Conservation (phyloP, 2,329 filamentous ascomycete genomes). For the Neonectria magnoliae region DNA sequence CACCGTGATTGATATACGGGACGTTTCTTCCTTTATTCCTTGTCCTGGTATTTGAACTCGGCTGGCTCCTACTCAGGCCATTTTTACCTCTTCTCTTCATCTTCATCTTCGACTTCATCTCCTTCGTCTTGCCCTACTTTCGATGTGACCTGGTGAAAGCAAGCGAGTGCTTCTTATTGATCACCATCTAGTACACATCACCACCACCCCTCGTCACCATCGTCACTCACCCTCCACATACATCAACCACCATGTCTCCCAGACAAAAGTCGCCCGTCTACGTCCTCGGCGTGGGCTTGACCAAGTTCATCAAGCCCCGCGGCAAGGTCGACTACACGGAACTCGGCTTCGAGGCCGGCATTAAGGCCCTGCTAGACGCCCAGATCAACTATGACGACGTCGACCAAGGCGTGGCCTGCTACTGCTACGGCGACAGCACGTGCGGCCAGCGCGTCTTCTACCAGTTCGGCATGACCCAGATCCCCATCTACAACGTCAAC, state of each 20-base stretch:
- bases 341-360: slow-evolving; percentile 89
- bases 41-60: background rate
- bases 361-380: slow-evolving; percentile 86
- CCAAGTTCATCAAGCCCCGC: slow-evolving; percentile 97
- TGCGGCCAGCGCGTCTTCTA: slow-evolving; percentile 98
- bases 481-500: slow-evolving; percentile 98
- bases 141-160: background rate
- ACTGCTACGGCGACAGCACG: slow-evolving; percentile 96
- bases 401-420: slow-evolving; percentile 94
- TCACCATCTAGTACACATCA: background rate
- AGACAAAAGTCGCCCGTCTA: slow-evolving; percentile 71
- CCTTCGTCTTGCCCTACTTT: background rate
- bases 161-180: slow-evolving; percentile 28
- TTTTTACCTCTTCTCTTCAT: background rate
- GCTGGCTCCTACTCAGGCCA: background rate
- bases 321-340: slow-evolving; percentile 96
- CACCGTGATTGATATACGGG: slow-evolving; percentile 1
- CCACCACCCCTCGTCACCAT: slow-evolving; percentile 1
- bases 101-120: background rate
- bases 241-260: slow-evolving; percentile 55
- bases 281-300: slow-evolving; percentile 97
- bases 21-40: background rate
- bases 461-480: slow-evolving; percentile 96
- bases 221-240: background rate
- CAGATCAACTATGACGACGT: slow-evolving; percentile 97